These are phyloP conservation scores for Schizopora paradoxa DNA, from an alignment of 1,284 basidiomycete species.

Conservation along the genomic window DNA sequence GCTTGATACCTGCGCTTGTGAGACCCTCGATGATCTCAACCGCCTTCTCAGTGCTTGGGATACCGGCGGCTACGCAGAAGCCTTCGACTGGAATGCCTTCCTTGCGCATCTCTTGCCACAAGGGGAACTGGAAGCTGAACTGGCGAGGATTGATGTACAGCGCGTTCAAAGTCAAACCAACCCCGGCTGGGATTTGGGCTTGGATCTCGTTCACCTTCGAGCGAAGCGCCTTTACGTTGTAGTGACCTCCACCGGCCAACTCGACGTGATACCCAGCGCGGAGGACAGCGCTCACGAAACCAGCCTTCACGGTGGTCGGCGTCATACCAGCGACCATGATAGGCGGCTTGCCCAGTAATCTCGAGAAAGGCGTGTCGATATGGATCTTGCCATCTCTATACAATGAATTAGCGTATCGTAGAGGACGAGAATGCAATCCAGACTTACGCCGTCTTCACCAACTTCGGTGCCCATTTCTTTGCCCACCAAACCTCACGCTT, in stretches of 20 bases:
- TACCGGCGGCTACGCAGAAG: constrained; percentile 96
- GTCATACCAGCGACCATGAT: constrained; percentile 99
- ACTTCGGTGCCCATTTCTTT: constrained; percentile 78
- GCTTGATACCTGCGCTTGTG: constrained; percentile 80
- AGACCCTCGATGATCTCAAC: constrained; percentile 86
- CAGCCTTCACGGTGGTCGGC: constrained; percentile 87
- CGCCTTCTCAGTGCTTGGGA: constrained; percentile 90
- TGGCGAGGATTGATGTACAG: constrained; percentile 99
- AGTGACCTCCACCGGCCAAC: constrained; percentile 96
- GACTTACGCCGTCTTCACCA: constrained; percentile 84
- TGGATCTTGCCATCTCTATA: constrained; percentile 82
- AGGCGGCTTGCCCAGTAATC: constrained; percentile 90
- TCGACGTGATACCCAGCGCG: constrained; percentile 95
- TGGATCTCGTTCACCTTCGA: constrained; percentile 89
- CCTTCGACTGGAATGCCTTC: constrained; percentile 96
- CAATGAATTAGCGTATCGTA: constrained; percentile 7
- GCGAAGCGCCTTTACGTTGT: constrained; percentile 84
- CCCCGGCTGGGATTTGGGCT: constrained; percentile 73
- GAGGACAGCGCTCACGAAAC: constrained; percentile 88
- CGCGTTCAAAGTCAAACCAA: constrained; percentile 91
- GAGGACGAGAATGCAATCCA: background rate
- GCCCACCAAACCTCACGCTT: constrained; percentile 87
- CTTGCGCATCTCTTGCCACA: constrained; percentile 96
- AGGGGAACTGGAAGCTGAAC: constrained; percentile 93
- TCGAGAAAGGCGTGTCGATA: constrained; percentile 94